A percentile compares a stretch with the other conserved stretches of the same genome.
Conservation (phyloP, 2,329 filamentous ascomycete genomes). For the Fusarium haematococcum region DNA sequence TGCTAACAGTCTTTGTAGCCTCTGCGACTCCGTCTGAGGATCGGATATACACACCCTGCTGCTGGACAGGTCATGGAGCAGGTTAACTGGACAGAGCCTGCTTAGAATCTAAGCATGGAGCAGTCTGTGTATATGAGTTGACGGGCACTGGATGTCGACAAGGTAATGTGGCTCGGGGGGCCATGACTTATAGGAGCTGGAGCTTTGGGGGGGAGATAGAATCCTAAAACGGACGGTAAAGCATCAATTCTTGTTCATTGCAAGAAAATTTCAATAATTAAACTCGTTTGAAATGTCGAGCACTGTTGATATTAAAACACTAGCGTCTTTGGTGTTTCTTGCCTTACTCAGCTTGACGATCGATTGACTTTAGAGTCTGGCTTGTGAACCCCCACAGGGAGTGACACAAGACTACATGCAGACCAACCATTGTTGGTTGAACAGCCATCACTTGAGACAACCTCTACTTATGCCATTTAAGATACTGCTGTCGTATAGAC, state of each 20-base stretch:
- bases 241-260: conserved; percentile 27
- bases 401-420: neutral
- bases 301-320: neutral
- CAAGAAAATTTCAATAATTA: conserved; percentile 21
- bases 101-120: conserved; percentile 39
- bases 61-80: conserved; percentile 84
- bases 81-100: conserved; percentile 94
- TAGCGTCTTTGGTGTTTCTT: neutral
- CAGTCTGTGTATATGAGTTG: conserved; percentile 8
- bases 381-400: conserved; percentile 23
- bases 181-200: conserved; percentile 28
- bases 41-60: conserved; percentile 80
- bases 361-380: neutral
- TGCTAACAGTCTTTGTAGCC: conserved; percentile 63
- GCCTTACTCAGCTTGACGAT: conserved; percentile 29
- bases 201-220: conserved; percentile 40
- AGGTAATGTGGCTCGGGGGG: conserved; percentile 31
- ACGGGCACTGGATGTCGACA: conserved; percentile 14
- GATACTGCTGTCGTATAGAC: neutral
- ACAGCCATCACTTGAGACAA: neutral
- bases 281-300: conserved; percentile 3
- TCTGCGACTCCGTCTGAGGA: conserved; percentile 85
- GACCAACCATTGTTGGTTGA: neutral
- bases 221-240: conserved; percentile 41
- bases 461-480: conserved; percentile 12